Evolutionary conservation across 2,329 filamentous ascomycete genomes (phyloP).

Genomic region (Sarocladium brachiariae): DNA sequence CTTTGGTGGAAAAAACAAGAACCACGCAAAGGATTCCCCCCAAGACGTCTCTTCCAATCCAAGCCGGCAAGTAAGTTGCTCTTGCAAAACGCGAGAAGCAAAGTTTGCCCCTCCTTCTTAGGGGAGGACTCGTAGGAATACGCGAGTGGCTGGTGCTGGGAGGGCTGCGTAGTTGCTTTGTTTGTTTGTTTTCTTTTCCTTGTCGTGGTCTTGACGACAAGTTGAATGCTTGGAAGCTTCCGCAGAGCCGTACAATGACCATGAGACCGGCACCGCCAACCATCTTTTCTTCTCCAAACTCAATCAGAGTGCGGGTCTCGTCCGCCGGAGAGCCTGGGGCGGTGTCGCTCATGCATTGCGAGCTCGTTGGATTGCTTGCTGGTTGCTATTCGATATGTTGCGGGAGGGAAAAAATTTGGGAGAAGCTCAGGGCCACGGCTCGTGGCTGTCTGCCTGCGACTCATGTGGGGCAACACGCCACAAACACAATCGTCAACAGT

Average conservation of each 20-base stretch:
- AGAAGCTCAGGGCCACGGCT: no score
- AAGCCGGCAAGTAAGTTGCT: not conserved
- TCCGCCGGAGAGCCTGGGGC: not conserved
- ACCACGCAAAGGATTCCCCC: not conserved
- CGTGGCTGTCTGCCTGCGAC: no score
- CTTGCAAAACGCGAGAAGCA: slow-evolving; percentile 1
- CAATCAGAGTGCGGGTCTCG: not conserved
- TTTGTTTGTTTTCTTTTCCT: not conserved
- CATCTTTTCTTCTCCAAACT: not conserved
- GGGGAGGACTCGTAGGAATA: slow-evolving; percentile 2
- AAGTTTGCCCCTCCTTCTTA: slow-evolving; percentile 1
- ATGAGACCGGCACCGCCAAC: no score
- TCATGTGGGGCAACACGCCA: no score
- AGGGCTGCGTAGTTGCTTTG: slow-evolving; percentile 4
- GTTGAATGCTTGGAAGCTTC: not conserved
- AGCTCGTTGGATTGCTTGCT: no score
- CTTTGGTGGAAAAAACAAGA: not conserved
- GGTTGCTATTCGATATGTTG: no score
- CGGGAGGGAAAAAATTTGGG: no score
- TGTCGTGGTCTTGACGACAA: not conserved
- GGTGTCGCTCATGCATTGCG: no score
- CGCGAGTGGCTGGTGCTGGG: slow-evolving; percentile 8
- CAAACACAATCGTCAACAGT: no score
- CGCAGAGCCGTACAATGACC: no score
- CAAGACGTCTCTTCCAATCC: not conserved